Percentiles rank a stretch among this genome's conserved stretches.
phyloP scores from a whole-genome alignment of 2,329 filamentous ascomycete genomes.

The Dothistroma septosporum region DNA sequence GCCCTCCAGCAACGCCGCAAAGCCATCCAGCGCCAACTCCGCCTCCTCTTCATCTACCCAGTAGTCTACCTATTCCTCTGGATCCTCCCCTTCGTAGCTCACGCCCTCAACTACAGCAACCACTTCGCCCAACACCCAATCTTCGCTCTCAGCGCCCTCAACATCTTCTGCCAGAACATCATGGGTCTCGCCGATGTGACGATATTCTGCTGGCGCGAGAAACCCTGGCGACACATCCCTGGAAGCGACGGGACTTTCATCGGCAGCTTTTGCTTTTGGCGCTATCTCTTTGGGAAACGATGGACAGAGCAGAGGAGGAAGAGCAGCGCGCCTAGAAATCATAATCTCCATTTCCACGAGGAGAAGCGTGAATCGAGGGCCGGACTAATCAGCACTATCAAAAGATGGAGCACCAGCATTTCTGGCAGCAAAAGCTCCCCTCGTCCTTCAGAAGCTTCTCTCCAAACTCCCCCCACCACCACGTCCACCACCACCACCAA shows the following conservation, averaged over 20 bases:
- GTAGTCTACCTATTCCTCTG: constrained; percentile 68
- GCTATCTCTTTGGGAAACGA: constrained; percentile 11
- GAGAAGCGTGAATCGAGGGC: constrained; percentile 12
- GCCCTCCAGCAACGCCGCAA: constrained; percentile 18
- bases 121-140: constrained; percentile 50
- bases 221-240: constrained; percentile 61
- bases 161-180: constrained; percentile 56
- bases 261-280: constrained; percentile 38
- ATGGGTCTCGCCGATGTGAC: constrained; percentile 66
- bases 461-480: constrained; percentile 6
- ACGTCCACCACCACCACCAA: no score
- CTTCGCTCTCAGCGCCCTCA: constrained; percentile 53
- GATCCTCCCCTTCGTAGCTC: constrained; percentile 65
- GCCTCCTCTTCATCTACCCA: constrained; percentile 72
- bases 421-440: constrained; percentile 9
- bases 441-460: constrained; percentile 7
- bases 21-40: constrained; percentile 52
- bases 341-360: not conserved
- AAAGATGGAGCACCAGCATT: constrained; percentile 20
- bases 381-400: constrained; percentile 16
- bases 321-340: constrained; percentile 8
- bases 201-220: constrained; percentile 66
- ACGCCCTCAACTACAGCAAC: constrained; percentile 58
- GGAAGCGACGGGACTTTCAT: constrained; percentile 42
- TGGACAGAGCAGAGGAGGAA: constrained; percentile 14